phyloP scores from a whole-genome alignment of 257 asterid genomes.

The Cinchona pubescens region DNA sequence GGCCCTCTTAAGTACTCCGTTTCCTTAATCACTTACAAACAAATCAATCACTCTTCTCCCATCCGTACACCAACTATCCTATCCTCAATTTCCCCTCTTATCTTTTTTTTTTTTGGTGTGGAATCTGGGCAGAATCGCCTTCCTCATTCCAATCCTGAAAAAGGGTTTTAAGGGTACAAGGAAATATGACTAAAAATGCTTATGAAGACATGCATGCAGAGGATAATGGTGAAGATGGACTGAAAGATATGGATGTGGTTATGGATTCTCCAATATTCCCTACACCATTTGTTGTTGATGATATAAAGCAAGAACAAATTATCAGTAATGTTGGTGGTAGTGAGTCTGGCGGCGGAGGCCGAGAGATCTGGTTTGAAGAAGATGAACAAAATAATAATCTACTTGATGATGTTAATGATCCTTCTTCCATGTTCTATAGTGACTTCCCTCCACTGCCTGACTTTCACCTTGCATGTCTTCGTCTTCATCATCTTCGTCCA shows the following conservation, averaged over 20 bases:
- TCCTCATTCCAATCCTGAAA: no score
- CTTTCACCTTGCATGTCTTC: conserved; percentile 95
- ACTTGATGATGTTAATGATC: conserved; percentile 30
- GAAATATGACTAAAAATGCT: not conserved
- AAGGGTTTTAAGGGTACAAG: not conserved
- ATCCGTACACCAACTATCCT: conserved; percentile 34
- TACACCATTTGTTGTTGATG: conserved; percentile 16
- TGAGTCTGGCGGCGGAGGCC: no score
- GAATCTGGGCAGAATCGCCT: not conserved
- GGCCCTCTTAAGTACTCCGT: conserved; percentile 36
- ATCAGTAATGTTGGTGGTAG: conserved; percentile 14
- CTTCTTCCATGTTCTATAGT: conserved; percentile 45
- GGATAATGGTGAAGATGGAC: not conserved
- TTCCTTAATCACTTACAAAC: conserved; percentile 58
- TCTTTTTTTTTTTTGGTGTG: not conserved
- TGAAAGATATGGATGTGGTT: conserved; percentile 5
- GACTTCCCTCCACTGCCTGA: conserved; percentile 73
- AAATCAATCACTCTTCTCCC: conserved; percentile 9
- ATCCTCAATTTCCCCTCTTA: conserved; percentile 6
- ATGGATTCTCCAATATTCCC: not conserved
- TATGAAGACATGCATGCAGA: not conserved
- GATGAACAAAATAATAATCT: conserved; percentile 29
- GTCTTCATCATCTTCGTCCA: conserved; percentile 72
- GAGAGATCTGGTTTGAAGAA: conserved; percentile 49
- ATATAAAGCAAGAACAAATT: conserved; percentile 31